Evolutionary conservation across 345 rosid species (phyloP).

Genomic region (Psidium friedrichsthalianum): DNA sequence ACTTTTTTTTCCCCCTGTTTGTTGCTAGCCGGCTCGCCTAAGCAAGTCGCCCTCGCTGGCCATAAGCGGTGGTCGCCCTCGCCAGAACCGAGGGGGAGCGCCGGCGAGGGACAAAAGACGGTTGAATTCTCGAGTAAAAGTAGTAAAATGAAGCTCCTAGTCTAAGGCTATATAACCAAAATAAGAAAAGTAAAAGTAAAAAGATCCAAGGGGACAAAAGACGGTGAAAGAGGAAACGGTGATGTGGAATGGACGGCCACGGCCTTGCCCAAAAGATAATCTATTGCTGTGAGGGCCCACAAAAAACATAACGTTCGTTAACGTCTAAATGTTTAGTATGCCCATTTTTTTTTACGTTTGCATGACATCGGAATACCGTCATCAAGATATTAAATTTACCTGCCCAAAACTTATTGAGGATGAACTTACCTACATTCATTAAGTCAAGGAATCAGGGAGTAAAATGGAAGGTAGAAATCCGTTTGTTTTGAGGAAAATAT

Average conservation of each 20-base stretch:
- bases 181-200: background rate
- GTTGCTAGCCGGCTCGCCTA: too few relatives aligned
- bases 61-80: too few relatives aligned
- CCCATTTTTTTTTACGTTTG: background rate
- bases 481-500: too few relatives aligned
- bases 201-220: background rate
- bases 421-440: background rate
- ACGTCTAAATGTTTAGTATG: background rate
- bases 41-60: too few relatives aligned
- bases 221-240: background rate
- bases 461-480: too few relatives aligned
- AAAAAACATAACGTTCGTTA: background rate
- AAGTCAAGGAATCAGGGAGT: background rate
- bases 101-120: too few relatives aligned
- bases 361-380: background rate
- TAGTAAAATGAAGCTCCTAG: background rate
- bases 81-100: too few relatives aligned
- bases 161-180: background rate
- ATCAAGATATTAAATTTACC: background rate
- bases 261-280: background rate
- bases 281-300: background rate
- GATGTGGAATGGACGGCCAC: background rate
- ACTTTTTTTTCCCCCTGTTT: too few relatives aligned
- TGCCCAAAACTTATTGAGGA: background rate
- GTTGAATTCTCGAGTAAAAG: background rate